Base-by-base conservation (phyloP, 2,329 filamentous ascomycete species). In the Ceratocystis smalleyi region DNA sequence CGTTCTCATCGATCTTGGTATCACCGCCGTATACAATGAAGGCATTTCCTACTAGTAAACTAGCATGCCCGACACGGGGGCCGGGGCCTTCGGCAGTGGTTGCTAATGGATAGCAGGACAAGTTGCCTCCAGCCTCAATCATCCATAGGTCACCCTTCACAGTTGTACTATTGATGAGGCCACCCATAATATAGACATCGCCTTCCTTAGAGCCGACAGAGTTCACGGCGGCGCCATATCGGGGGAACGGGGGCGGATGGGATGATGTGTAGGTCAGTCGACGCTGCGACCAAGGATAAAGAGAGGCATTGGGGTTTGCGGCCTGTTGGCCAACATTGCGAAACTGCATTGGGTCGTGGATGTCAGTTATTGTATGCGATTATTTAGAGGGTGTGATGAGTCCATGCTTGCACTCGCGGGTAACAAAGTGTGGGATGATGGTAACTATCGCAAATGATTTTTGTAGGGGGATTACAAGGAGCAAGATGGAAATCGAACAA, bases 1-100 rank as follows among this genome's bases (percentile, higher is more conserved):
- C 94, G 40, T 84, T 83, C 71, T 97, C 94, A 64, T 96, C 91
- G 72, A 96, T 87, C 75, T 99, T 99, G 62, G 94, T 99, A 74
- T 99, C 95, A 72, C 94, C 94, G 61, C 94, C 95, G 72, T 97
- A 99, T 12, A 99, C 94, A 69, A 99, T 99, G 73, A 97, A 99
- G 0, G 94, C 94, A 75, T 99, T 99, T 65, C 95, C 95, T 63
- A 99, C 94, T 17, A 99, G 80, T 71, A 99, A 78, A 78, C 91
- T 95, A 22, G 92, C 82, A 76, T 99, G 94, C 2, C 94, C 94
- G 62, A 99, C 94, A 77, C 94, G 84, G 1, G 95, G 94, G 3
- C 94, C 91, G 1, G 94, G 95, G 0, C 94, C 94, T 74, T 99
- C 94, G 22, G 91, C 88, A 0, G 91, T 94, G 0, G 94, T 96